Percentiles rank a stretch among this genome's conserved stretches.
Conservation (phyloP, 116 monocot genomes). For the Posidonia oceanica region DNA sequence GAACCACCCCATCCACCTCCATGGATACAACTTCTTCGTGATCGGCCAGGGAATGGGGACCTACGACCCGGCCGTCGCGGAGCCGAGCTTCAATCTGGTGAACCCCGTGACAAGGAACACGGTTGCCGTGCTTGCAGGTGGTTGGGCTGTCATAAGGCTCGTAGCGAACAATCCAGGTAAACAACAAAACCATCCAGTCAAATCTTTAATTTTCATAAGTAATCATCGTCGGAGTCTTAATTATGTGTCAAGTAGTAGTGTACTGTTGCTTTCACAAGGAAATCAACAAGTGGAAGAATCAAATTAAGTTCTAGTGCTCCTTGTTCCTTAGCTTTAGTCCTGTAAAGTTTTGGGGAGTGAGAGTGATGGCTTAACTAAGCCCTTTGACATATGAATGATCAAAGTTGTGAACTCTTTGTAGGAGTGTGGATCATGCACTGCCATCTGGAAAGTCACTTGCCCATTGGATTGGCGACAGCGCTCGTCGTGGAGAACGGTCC, state of each 20-base stretch:
- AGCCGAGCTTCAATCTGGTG: slow-evolving; percentile 21
- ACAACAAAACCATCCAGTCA: not conserved
- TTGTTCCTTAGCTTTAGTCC: too few species aligned
- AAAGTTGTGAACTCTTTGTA: not conserved
- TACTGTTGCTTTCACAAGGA: not conserved
- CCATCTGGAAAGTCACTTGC: slow-evolving; percentile 22
- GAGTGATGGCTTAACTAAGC: slow-evolving; percentile 2
- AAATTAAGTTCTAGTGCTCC: too few species aligned
- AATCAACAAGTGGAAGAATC: too few species aligned
- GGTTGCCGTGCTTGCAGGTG: slow-evolving; percentile 23
- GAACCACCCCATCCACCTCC: slow-evolving; percentile 64
- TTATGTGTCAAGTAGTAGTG: not conserved
- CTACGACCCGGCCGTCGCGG: slow-evolving; percentile 8
- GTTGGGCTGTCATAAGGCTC: slow-evolving; percentile 36
- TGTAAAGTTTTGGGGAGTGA: too few species aligned
- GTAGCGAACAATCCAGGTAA: slow-evolving; percentile 32
- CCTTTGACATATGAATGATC: not conserved
- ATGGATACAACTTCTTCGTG: slow-evolving; percentile 53
- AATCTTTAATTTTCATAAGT: too few species aligned
- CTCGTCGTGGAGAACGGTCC: slow-evolving; percentile 21
- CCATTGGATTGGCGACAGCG: slow-evolving; percentile 14
- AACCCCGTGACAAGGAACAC: slow-evolving; percentile 28
- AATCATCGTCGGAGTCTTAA: too few species aligned
- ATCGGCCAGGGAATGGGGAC: slow-evolving; percentile 26
- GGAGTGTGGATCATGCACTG: slow-evolving; percentile 31